Evolutionary conservation across 2,329 filamentous ascomycete genomes (phyloP).

Genomic region (Cucurbitaria berberidis): DNA sequence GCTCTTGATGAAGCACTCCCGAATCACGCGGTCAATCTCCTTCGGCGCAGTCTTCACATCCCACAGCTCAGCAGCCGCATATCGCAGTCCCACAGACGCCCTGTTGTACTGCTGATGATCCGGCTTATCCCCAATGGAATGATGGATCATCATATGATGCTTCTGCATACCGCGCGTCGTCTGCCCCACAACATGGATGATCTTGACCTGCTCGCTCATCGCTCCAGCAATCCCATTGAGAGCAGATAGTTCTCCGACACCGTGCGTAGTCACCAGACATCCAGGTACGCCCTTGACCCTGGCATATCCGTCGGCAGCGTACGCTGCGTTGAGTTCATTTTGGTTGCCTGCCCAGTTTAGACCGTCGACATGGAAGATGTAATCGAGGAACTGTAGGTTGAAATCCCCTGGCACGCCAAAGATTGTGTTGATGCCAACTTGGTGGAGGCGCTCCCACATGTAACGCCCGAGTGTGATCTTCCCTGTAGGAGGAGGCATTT

Average conservation of each 20-base stretch:
- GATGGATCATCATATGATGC: slow-evolving; percentile 54
- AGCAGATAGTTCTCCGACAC: slow-evolving; percentile 60
- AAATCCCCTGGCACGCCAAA: slow-evolving; percentile 56
- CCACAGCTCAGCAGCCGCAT: slow-evolving; percentile 51
- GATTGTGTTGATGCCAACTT: slow-evolving; percentile 50
- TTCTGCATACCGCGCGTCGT: slow-evolving; percentile 52
- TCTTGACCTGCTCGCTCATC: slow-evolving; percentile 52
- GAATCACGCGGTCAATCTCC: slow-evolving; percentile 53
- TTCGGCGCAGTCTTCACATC: slow-evolving; percentile 48
- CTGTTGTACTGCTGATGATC: slow-evolving; percentile 53
- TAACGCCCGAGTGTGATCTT: slow-evolving; percentile 52
- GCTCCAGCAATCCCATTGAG: slow-evolving; percentile 54
- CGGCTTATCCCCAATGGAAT: slow-evolving; percentile 51
- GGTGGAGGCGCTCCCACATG: slow-evolving; percentile 52
- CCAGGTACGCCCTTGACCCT: slow-evolving; percentile 59
- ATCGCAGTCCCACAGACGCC: slow-evolving; percentile 46
- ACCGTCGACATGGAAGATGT: slow-evolving; percentile 49
- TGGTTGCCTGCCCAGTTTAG: slow-evolving; percentile 59
- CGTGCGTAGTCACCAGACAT: slow-evolving; percentile 64
- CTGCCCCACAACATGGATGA: slow-evolving; percentile 56
- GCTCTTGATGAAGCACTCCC: slow-evolving; percentile 52
- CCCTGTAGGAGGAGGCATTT: slow-evolving; percentile 12
- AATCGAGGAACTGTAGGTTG: slow-evolving; percentile 54
- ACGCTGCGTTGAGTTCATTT: slow-evolving; percentile 65
- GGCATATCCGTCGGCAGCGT: slow-evolving; percentile 65